Base-by-base conservation (phyloP, 2,329 filamentous ascomycete genomes). In the Cladophialophora carrionii region DNA sequence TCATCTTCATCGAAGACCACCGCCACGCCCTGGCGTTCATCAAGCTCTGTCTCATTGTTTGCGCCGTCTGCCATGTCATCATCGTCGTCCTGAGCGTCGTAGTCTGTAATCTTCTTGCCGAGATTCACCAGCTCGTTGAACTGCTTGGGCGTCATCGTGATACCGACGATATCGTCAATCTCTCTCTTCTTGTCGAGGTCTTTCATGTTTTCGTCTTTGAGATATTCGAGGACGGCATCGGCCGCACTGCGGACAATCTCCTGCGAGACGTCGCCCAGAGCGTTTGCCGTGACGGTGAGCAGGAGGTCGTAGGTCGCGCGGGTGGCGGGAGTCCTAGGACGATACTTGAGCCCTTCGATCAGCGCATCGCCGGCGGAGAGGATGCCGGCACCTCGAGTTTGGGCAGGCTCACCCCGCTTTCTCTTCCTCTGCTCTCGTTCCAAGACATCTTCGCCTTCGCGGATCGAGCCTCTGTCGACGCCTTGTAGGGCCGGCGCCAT, bases 161-260 rank as follows among this genome's bases (percentile, higher is more conserved):
- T 85, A n/a, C 94, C 95, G 49, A 99, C 78, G 65, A 98, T 87
- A 70, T 98, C 95, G 73, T 99, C 95, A 51, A 98, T 87, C 76
- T 97, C 92, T 79, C 93, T 96, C 82, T 99, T 99, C 83, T 96
- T 97, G 76, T 99, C 95, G 66, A 96, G 91, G 76, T 99, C 95
- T 77, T 98, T 98, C 81, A 97, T 82, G 68, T 93, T 90, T 68
- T 97, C 93, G 72, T 98, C 93, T 78, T 99, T 99, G 52, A 99
- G 82, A 68, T 90, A 92, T 76, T 99, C 95, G 60, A 99, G 78
- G 2, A 93, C 88, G 2, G 91, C 92, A 76, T 99, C 95, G 14
- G 95, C 94, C 17, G 95, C 96, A 78, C 95, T 99, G 71, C 92
- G 87, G 52, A 96, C 92, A 60, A 96, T 89, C 74, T 96, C 91